A percentile compares a stretch with the other conserved stretches of the same genome.
These are phyloP conservation scores for Arabis hirsuta DNA, from an alignment of 345 rosid species.

Conservation along the genomic window DNA sequence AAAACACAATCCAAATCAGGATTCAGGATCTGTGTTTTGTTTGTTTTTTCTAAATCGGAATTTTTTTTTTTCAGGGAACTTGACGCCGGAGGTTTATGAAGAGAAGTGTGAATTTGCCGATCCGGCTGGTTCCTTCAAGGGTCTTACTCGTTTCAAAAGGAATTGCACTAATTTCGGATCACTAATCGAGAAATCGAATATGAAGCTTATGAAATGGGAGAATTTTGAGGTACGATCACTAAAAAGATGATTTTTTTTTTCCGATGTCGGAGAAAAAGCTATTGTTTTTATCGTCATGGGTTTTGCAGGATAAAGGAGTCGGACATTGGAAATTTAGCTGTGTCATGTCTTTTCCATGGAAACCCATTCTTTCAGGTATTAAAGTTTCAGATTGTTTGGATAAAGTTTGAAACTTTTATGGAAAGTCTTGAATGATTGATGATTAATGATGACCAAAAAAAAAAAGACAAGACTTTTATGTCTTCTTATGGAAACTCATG, in stretches of 20 bases:
- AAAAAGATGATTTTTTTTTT: background rate
- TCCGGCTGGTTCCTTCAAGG: slow-evolving; percentile 96
- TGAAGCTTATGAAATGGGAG: slow-evolving; percentile 96
- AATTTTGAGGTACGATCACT: slow-evolving; percentile 61
- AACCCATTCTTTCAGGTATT: slow-evolving; percentile 90
- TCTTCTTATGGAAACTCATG: slow-evolving; percentile 3
- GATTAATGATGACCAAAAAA: slow-evolving; percentile 3
- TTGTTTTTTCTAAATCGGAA: background rate
- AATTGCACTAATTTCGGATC: slow-evolving; percentile 89
- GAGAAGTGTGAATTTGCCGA: slow-evolving; percentile 95
- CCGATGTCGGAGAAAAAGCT: background rate
- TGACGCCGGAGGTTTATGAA: slow-evolving; percentile 75
- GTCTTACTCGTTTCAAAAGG: slow-evolving; percentile 85
- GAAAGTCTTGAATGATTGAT: slow-evolving; percentile 6
- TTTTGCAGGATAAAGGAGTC: slow-evolving; percentile 75
- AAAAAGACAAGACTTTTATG: background rate
- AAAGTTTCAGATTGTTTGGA: slow-evolving; percentile 8
- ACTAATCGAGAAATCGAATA: slow-evolving; percentile 72
- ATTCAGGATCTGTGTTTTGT: background rate
- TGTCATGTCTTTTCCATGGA: slow-evolving; percentile 94
- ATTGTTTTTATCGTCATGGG: slow-evolving; percentile 6
- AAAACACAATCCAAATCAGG: background rate
- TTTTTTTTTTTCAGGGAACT: slow-evolving; percentile 55
- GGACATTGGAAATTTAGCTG: slow-evolving; percentile 96
- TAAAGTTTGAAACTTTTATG: slow-evolving; percentile 34